Conservation (phyloP, 805 yeast genomes). For the Wickerhamiella alocasiicola region DNA sequence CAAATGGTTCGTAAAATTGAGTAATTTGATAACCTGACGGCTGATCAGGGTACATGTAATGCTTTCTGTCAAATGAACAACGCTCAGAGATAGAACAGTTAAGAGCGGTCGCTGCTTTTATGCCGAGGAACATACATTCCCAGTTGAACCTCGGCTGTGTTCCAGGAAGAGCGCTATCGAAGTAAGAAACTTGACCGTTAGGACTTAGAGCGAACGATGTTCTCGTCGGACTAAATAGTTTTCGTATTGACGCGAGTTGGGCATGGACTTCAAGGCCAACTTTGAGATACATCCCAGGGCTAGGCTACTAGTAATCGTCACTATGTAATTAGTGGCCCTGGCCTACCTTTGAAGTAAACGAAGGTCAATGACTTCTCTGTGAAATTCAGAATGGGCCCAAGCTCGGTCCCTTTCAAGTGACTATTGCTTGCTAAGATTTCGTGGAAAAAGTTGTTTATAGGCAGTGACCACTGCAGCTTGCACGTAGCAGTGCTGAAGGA, state of each 20-base stretch:
- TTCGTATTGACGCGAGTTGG: conserved; percentile 60
- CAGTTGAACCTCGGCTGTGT: conserved; percentile 74
- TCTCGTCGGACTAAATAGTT: conserved; percentile 53
- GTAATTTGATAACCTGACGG: conserved; percentile 95
- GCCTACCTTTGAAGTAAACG: no score
- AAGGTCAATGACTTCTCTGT: no score
- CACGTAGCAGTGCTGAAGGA: no score
- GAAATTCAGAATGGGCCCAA: no score
- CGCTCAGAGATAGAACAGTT: conserved; percentile 41
- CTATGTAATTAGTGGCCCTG: no score
- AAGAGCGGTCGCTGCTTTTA: conserved; percentile 61
- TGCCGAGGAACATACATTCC: conserved; percentile 57
- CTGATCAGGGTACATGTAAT: conserved; percentile 92
- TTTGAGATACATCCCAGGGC: conserved; percentile 39
- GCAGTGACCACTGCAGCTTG: no score
- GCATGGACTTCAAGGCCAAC: conserved; percentile 94
- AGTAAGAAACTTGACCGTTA: conserved; percentile 59
- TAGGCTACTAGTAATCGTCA: no score
- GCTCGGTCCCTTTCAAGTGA: no score
- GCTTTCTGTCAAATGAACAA: conserved; percentile 83
- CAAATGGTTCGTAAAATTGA: conserved; percentile 72
- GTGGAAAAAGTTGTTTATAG: no score
- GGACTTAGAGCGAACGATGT: conserved; percentile 37
- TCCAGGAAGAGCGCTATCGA: conserved; percentile 84
- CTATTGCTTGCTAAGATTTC: no score